phyloP scores from a whole-genome alignment of 2,329 filamentous ascomycete genomes.

The Fusarium verrucosum region DNA sequence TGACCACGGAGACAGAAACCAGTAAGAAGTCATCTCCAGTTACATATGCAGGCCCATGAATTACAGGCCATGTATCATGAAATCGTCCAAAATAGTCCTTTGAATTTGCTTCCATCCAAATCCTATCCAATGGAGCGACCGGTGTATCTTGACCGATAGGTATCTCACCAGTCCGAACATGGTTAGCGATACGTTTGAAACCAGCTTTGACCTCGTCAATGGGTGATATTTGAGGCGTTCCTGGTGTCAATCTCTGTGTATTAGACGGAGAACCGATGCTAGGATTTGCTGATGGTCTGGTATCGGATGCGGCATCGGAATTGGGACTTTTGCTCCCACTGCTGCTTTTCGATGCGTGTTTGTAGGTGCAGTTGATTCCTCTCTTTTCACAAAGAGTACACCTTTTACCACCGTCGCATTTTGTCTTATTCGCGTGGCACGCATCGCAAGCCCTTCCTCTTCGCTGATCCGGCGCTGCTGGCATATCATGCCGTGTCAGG shows the following conservation, averaged over 20 bases:
- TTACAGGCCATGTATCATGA: conserved; percentile 54
- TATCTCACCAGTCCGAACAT: conserved; percentile 7
- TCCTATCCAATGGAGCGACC: conserved; percentile 13
- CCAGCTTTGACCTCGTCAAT: conserved; percentile 19
- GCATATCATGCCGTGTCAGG: conserved; percentile 48
- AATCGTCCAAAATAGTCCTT: conserved; percentile 53
- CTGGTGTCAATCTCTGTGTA: not conserved
- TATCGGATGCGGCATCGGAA: not conserved
- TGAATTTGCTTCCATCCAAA: conserved; percentile 30
- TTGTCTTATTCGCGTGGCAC: conserved; percentile 57
- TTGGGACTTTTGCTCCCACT: conserved; percentile 14
- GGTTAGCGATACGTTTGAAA: conserved; percentile 12
- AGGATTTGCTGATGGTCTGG: not conserved
- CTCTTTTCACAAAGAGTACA: conserved; percentile 54
- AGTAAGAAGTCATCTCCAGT: conserved; percentile 42
- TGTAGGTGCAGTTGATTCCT: conserved; percentile 52
- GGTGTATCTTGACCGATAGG: conserved; percentile 16
- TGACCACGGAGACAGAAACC: conserved; percentile 46
- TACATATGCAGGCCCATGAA: conserved; percentile 51
- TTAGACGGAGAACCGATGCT: not conserved
- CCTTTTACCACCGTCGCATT: conserved; percentile 53
- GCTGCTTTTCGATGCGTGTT: conserved; percentile 30
- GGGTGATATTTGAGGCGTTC: not conserved
- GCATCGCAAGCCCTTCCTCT: conserved; percentile 54
- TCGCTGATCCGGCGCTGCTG: conserved; percentile 45